These are phyloP conservation scores for Zasmidium citrigriseum DNA, from an alignment of 2,329 filamentous ascomycete species.

Conservation along the genomic window DNA sequence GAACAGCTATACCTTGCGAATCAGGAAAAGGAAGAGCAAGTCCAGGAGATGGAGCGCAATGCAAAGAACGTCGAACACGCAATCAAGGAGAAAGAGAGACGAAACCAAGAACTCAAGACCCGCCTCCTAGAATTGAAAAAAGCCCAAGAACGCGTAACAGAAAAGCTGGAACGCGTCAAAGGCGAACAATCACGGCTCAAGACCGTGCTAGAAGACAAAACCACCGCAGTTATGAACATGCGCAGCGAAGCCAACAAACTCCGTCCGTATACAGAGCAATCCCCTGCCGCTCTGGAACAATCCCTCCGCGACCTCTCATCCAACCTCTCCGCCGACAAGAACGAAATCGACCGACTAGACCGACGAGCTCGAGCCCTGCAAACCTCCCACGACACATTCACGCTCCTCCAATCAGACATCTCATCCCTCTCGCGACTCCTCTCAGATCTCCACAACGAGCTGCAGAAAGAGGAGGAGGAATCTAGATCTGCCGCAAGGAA, in stretches of 20 bases:
- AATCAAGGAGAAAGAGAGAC: slow-evolving; percentile 78
- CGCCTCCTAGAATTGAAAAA: slow-evolving; percentile 76
- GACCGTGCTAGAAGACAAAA: slow-evolving; percentile 69
- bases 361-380: slow-evolving; percentile 85
- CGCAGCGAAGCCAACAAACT: slow-evolving; percentile 87
- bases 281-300: slow-evolving; percentile 78
- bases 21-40: slow-evolving; percentile 76
- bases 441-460: slow-evolving; percentile 80
- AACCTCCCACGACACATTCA: slow-evolving; percentile 87
- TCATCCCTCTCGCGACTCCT: slow-evolving; percentile 84
- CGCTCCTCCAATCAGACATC: slow-evolving; percentile 80
- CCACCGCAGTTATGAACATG: slow-evolving; percentile 67
- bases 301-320: slow-evolving; percentile 79
- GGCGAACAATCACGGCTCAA: slow-evolving; percentile 77
- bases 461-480: slow-evolving; percentile 90
- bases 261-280: slow-evolving; percentile 88
- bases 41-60: slow-evolving; percentile 79
- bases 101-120: slow-evolving; percentile 85
- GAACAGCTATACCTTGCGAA: slow-evolving; percentile 84
- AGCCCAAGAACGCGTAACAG: slow-evolving; percentile 79
- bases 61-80: slow-evolving; percentile 78
- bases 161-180: slow-evolving; percentile 80
- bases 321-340: slow-evolving; percentile 74
- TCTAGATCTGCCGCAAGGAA: slow-evolving; percentile 77
- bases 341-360: slow-evolving; percentile 84